A percentile compares a stretch with the other conserved stretches of the same genome.
phyloP scores from a whole-genome alignment of 2,329 filamentous ascomycete species.

The Trichoderma guizhouense region DNA sequence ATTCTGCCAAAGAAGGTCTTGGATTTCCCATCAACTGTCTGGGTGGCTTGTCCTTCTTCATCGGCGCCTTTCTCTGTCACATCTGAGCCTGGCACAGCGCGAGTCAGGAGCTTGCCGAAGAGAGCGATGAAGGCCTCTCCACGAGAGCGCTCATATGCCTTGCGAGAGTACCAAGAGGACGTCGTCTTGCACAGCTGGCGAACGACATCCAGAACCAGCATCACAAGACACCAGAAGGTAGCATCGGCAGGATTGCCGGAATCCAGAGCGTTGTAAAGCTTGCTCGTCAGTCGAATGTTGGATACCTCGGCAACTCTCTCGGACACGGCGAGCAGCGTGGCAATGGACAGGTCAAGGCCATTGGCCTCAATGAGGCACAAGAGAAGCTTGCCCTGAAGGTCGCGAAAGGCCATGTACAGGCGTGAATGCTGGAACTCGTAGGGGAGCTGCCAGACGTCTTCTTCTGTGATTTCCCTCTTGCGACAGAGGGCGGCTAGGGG shows the following conservation, averaged over 20 bases:
- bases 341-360: conserved; percentile 70
- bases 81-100: conserved; percentile 39
- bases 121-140: conserved; percentile 57
- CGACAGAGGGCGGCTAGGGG: conserved; percentile 67
- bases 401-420: conserved; percentile 71
- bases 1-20: conserved; percentile 18
- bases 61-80: conserved; percentile 34
- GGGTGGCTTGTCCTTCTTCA: conserved; percentile 1
- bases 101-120: conserved; percentile 38
- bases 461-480: conserved; percentile 64
- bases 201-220: conserved; percentile 32
- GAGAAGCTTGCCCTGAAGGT: conserved; percentile 69
- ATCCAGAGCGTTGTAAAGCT: conserved; percentile 36
- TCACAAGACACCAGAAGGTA: conserved; percentile 37
- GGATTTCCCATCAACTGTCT: background rate
- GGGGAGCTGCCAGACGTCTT: conserved; percentile 77
- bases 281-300: conserved; percentile 38
- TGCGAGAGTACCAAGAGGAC: conserved; percentile 73
- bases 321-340: conserved; percentile 60
- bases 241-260: conserved; percentile 29
- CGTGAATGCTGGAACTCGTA: conserved; percentile 78
- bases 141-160: conserved; percentile 77
- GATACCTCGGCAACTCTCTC: conserved; percentile 38
- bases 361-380: conserved; percentile 70
- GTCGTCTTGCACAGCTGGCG: conserved; percentile 37